Percentiles rank a stretch among this genome's conserved stretches.
phyloP scores from a whole-genome alignment of 805 yeast species.

The Zygoascus flipseniorum region DNA sequence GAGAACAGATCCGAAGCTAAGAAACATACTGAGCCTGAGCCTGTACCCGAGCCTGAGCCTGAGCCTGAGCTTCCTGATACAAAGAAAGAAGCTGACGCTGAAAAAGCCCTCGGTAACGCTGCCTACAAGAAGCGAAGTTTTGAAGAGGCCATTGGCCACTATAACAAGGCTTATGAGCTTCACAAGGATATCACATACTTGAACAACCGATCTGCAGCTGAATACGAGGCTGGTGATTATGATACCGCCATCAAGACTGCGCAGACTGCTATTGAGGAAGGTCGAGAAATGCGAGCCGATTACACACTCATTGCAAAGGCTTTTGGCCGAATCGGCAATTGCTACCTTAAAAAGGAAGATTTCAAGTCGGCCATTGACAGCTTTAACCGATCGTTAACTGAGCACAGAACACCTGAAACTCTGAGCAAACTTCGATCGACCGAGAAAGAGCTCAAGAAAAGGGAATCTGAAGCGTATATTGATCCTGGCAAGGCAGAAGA shows the following conservation, averaged over 20 bases:
- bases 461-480: constrained; percentile 70
- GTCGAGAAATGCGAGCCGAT: constrained; percentile 84
- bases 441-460: constrained; percentile 74
- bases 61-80: constrained; percentile 24
- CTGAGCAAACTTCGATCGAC: constrained; percentile 78
- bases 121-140: constrained; percentile 81
- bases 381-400: constrained; percentile 89
- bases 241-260: constrained; percentile 80
- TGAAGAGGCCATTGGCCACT: constrained; percentile 84
- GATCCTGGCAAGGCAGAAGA: constrained; percentile 92
- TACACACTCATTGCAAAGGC: constrained; percentile 89
- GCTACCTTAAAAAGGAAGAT: constrained; percentile 68
- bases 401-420: constrained; percentile 93
- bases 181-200: constrained; percentile 82
- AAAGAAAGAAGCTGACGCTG: constrained; percentile 34
- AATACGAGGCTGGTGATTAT: constrained; percentile 88
- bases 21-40: constrained; percentile 19
- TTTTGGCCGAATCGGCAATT: constrained; percentile 81
- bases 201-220: constrained; percentile 97
- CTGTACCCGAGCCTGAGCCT: constrained; percentile 22
- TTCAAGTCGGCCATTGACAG: constrained; percentile 61
- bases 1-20: constrained; percentile 5
- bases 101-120: constrained; percentile 78
- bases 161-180: constrained; percentile 78
- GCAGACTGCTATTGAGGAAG: constrained; percentile 74